Evolutionary conservation across 768 basidiomycete species (phyloP).

Genomic region (Boletus insuetus): DNA sequence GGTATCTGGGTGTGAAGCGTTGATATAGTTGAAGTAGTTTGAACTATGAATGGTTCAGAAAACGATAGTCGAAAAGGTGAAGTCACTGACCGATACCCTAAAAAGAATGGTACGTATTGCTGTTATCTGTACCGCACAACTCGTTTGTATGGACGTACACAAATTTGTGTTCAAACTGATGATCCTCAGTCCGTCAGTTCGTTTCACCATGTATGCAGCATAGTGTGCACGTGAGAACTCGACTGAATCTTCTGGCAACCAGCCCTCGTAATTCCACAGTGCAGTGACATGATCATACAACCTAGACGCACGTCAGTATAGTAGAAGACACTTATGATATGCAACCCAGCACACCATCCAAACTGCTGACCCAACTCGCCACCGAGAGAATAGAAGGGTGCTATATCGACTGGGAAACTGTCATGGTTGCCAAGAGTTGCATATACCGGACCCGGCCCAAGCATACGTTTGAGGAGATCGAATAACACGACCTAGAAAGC

Average conservation of each 20-base stretch:
- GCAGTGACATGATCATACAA: constrained; percentile 73
- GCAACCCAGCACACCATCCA: constrained; percentile 48
- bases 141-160: constrained; percentile 43
- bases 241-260: constrained; percentile 60
- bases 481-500: constrained; percentile 54
- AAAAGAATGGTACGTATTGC: neutral
- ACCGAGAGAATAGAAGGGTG: constrained; percentile 57
- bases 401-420: constrained; percentile 56
- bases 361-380: constrained; percentile 57
- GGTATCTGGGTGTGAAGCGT: constrained; percentile 62
- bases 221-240: constrained; percentile 64
- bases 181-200: constrained; percentile 62
- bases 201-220: constrained; percentile 67
- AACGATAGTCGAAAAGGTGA: neutral
- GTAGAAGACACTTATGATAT: neutral
- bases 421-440: constrained; percentile 78
- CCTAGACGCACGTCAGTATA: constrained; percentile 37
- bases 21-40: constrained; percentile 78
- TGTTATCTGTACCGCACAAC: neutral
- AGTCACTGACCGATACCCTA: constrained; percentile 33
- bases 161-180: constrained; percentile 77
- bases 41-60: constrained; percentile 36
- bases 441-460: constrained; percentile 71
- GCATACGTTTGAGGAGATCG: constrained; percentile 59
- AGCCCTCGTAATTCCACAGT: constrained; percentile 69